phyloP scores from a whole-genome alignment of 768 basidiomycete species.

The Calocera viscosa region DNA sequence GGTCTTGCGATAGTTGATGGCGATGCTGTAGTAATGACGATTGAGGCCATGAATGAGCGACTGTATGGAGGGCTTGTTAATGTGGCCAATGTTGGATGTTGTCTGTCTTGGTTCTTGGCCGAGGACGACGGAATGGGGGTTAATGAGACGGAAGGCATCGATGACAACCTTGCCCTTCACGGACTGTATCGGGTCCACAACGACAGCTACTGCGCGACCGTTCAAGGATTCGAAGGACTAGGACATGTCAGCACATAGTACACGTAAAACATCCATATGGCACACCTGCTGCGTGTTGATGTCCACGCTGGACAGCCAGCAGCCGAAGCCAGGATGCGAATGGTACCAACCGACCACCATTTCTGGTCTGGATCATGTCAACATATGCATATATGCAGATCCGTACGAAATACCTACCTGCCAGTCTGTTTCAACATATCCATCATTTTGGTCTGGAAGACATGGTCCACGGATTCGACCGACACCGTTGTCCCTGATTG shows the following conservation, averaged over 20 bases:
- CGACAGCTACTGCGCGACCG: slow-evolving; percentile 87
- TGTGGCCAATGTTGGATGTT: slow-evolving; percentile 95
- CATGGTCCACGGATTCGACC: slow-evolving; percentile 96
- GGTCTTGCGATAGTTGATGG: slow-evolving; percentile 95
- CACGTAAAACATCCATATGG: slow-evolving; percentile 17
- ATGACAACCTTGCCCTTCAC: slow-evolving; percentile 99
- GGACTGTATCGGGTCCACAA: slow-evolving; percentile 96
- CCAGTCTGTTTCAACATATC: slow-evolving; percentile 99
- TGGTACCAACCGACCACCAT: slow-evolving; percentile 99
- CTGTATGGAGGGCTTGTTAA: slow-evolving; percentile 99
- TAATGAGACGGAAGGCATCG: slow-evolving; percentile 95
- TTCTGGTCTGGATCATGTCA: slow-evolving; percentile 53
- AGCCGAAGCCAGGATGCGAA: slow-evolving; percentile 98
- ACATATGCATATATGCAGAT: slow-evolving; percentile 9
- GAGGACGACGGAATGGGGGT: slow-evolving; percentile 74
- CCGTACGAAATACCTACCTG: slow-evolving; percentile 41
- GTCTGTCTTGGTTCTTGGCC: slow-evolving; percentile 95
- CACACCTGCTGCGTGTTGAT: slow-evolving; percentile 94
- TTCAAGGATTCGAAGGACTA: slow-evolving; percentile 96
- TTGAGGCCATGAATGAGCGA: slow-evolving; percentile 96
- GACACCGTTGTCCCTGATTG: slow-evolving; percentile 95
- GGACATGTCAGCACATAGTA: neutral
- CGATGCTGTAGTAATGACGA: slow-evolving; percentile 95
- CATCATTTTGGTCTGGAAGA: slow-evolving; percentile 95
- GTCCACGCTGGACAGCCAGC: slow-evolving; percentile 97